Evolutionary conservation across 2,329 filamentous ascomycete genomes (phyloP), one percentile per base, ranked within the genome.

Genomic region (Emergomyces orientalis): DNA sequence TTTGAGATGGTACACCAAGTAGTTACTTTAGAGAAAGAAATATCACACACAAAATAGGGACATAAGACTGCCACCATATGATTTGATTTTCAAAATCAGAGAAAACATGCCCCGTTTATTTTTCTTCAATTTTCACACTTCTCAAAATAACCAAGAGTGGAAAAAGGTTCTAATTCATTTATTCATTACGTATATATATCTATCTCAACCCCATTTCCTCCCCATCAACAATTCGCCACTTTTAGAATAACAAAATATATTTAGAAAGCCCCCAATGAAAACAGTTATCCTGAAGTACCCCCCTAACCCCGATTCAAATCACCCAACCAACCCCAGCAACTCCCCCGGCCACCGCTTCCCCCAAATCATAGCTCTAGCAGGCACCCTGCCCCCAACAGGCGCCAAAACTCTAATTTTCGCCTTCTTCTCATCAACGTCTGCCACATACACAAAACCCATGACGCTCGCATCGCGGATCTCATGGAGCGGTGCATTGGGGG

Each of bases 401-500:
- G 90, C 87, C 63, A 99, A 78, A 25, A 97, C 80, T 71, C 90
- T 88, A 39, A 97, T 81, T 73, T 89, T 89, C 67, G 86, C 86
- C 74, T 89, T 89, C 69, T 88, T 87, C 71, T 90, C 89, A 71
- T 99, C 92, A 3, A 97, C 90, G 65, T 96, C 90, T 0, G 90
- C 88, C 19, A 97, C 89, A 71, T 96, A 97, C 37, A 97, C 83
- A 71, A 96, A 99, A 0, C 94, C 94, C 83, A 95, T 88, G 37
- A 97, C 87, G 62, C 88, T 88, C 8, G 91, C 86, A 68, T 92
- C 88, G 14, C 90, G 84, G 54, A 97, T 86, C 1, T 85, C 83
- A 57, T 90, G 86, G 7, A 88, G 83, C 0, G 83, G 78, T 65
- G 94, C 91, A 56, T 84, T 86, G 0, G 84, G 76, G 1, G 84